These are phyloP conservation scores for Ogataea hybrid DNA, from an alignment of 1,139 yeast species.

Conservation along the genomic window DNA sequence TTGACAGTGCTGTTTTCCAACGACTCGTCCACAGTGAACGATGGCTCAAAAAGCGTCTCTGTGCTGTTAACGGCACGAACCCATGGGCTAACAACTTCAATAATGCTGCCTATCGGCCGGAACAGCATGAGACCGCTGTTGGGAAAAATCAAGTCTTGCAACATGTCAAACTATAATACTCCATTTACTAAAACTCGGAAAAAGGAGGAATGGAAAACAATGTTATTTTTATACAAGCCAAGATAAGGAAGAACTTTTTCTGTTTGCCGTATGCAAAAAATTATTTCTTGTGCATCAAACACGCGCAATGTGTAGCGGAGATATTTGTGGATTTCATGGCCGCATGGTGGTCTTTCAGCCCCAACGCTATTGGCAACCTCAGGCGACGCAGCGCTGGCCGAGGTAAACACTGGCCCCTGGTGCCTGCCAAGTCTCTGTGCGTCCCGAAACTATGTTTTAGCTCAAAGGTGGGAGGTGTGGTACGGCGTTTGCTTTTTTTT, in stretches of 20 bases:
- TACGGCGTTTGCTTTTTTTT: too few relatives aligned
- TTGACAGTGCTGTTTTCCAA: slow-evolving; percentile 4
- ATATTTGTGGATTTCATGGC: too few relatives aligned
- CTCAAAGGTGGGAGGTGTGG: slow-evolving; percentile 1
- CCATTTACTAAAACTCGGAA: background rate
- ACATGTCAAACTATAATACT: background rate
- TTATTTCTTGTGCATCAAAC: background rate
- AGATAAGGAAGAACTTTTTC: background rate
- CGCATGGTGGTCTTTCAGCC: too few relatives aligned
- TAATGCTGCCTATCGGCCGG: background rate
- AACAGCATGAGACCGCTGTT: slow-evolving; percentile 2
- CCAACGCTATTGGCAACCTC: too few relatives aligned
- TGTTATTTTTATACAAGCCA: background rate
- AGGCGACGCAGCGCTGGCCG: too few relatives aligned
- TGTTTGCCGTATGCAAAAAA: background rate
- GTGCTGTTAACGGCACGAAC: background rate
- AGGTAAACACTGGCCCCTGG: too few relatives aligned
- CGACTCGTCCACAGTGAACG: slow-evolving; percentile 5
- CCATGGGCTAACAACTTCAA: slow-evolving; percentile 2
- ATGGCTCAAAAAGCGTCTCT: background rate
- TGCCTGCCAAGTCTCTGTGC: too few relatives aligned
- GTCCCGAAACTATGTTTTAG: too few relatives aligned
- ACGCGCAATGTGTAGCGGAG: background rate
- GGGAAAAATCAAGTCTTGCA: slow-evolving; percentile 1
- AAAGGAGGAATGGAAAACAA: background rate